Conservation (phyloP, 2,329 filamentous ascomycete species). For the Microsporum canis region DNA sequence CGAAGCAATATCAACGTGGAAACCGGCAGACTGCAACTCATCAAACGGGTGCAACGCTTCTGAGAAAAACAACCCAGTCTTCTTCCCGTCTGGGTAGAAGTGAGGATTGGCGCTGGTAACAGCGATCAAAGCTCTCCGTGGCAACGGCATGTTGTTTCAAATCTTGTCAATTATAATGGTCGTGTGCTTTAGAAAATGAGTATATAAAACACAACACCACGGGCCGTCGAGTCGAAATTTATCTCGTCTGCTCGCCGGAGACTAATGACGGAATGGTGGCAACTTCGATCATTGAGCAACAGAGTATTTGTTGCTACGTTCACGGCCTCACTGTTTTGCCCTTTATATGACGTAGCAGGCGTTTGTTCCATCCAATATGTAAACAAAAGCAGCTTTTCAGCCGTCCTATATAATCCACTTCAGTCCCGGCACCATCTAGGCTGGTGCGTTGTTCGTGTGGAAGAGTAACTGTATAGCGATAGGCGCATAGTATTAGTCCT, state of each 20-base stretch:
- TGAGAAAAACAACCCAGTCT: conserved; percentile 17
- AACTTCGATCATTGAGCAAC: not conserved
- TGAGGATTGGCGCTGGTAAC: conserved; percentile 20
- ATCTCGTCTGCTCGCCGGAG: not conserved
- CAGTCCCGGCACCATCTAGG: not conserved
- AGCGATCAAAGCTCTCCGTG: conserved; percentile 15
- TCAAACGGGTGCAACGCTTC: conserved; percentile 15
- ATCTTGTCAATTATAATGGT: not conserved
- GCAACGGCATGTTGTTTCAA: conserved; percentile 9
- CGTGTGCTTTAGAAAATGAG: not conserved
- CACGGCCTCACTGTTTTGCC: not conserved
- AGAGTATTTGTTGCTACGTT: not conserved
- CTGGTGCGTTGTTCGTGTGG: not conserved
- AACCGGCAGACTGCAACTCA: conserved; percentile 27
- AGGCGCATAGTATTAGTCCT: not conserved
- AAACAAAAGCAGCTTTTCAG: not conserved
- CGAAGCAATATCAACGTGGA: conserved; percentile 38
- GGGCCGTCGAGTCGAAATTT: not conserved
- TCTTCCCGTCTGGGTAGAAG: conserved; percentile 20
- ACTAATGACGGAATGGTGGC: not conserved
- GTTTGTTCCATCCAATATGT: not conserved
- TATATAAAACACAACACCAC: not conserved
- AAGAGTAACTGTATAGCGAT: not conserved
- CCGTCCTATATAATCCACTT: too few species aligned
- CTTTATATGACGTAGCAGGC: not conserved